Evolutionary conservation across 2,329 filamentous ascomycete genomes (phyloP).

Genomic region (Hypoxylon sp.): DNA sequence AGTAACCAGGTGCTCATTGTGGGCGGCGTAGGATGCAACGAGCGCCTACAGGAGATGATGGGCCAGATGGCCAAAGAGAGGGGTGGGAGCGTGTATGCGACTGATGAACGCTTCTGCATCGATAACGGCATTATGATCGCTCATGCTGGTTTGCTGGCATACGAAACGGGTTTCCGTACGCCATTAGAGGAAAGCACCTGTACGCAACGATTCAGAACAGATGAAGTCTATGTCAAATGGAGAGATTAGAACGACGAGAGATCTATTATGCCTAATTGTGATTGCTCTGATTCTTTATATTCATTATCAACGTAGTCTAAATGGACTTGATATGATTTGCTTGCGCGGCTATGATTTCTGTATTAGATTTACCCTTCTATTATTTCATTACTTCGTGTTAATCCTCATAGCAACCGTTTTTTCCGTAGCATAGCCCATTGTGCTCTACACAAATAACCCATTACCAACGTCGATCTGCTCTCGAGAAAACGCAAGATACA

Average conservation of each 20-base stretch:
- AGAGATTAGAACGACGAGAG: slow-evolving; percentile 66
- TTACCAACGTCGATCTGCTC: slow-evolving; percentile 6
- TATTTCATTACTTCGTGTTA: slow-evolving; percentile 33
- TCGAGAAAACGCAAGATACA: slow-evolving; percentile 13
- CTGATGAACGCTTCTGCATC: slow-evolving; percentile 97
- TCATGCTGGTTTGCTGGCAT: slow-evolving; percentile 91
- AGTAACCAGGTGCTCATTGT: slow-evolving; percentile 93
- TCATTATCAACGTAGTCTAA: slow-evolving; percentile 32
- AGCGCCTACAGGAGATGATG: slow-evolving; percentile 98
- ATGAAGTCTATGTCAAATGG: slow-evolving; percentile 86
- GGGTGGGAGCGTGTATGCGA: slow-evolving; percentile 92
- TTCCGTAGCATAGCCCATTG: slow-evolving; percentile 13
- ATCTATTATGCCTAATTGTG: slow-evolving; percentile 29
- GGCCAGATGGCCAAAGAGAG: slow-evolving; percentile 91
- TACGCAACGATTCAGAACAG: slow-evolving; percentile 86
- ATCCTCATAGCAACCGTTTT: slow-evolving; percentile 24
- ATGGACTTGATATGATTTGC: slow-evolving; percentile 15
- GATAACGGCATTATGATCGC: slow-evolving; percentile 99
- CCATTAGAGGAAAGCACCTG: slow-evolving; percentile 85
- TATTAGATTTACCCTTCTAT: slow-evolving; percentile 37
- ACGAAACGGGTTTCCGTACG: slow-evolving; percentile 84
- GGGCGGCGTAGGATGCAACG: slow-evolving; percentile 95
- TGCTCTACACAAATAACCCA: slow-evolving; percentile 11
- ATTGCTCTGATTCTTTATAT: slow-evolving; percentile 25
- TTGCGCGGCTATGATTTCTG: slow-evolving; percentile 23